Conservation (phyloP, 2,329 filamentous ascomycete species). For the Phaeophleospora eucalypticola region DNA sequence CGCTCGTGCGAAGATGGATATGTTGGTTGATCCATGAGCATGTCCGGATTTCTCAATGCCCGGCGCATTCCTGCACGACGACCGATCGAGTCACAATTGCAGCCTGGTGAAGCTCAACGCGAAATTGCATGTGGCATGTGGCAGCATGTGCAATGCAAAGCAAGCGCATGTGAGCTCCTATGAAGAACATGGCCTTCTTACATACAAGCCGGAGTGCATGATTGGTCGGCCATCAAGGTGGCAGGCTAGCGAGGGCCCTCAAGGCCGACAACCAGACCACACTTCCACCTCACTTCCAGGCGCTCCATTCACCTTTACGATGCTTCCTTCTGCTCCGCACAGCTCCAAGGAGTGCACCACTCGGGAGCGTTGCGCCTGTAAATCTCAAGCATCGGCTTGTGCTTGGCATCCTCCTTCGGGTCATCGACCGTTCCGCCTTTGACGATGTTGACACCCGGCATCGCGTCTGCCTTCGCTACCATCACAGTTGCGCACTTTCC, state of each 20-base stretch:
- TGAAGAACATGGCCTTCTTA: no score
- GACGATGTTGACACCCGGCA: constrained; percentile 27
- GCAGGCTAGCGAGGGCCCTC: no score
- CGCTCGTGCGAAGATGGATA: no score
- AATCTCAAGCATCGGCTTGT: constrained; percentile 27
- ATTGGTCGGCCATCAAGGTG: not conserved
- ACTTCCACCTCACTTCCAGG: not conserved
- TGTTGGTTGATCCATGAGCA: no score
- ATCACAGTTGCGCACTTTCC: constrained; percentile 30
- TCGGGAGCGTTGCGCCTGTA: constrained; percentile 29
- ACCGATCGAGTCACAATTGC: no score
- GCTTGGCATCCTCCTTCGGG: constrained; percentile 18
- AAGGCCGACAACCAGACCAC: not conserved
- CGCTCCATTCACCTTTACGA: not conserved
- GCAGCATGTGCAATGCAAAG: no score
- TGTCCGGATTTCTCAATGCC: no score
- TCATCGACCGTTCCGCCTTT: constrained; percentile 34
- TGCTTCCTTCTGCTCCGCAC: constrained; percentile 26
- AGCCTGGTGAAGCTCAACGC: no score
- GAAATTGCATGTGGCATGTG: no score
- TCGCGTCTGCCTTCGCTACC: constrained; percentile 23
- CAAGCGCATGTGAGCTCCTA: no score
- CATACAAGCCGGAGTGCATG: no score
- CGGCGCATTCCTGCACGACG: no score
- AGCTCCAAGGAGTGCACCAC: constrained; percentile 25